A percentile compares a stretch with the other conserved stretches of the same genome.
Conservation (phyloP, 2,329 filamentous ascomycete genomes). For the Aspergillus hortae region DNA sequence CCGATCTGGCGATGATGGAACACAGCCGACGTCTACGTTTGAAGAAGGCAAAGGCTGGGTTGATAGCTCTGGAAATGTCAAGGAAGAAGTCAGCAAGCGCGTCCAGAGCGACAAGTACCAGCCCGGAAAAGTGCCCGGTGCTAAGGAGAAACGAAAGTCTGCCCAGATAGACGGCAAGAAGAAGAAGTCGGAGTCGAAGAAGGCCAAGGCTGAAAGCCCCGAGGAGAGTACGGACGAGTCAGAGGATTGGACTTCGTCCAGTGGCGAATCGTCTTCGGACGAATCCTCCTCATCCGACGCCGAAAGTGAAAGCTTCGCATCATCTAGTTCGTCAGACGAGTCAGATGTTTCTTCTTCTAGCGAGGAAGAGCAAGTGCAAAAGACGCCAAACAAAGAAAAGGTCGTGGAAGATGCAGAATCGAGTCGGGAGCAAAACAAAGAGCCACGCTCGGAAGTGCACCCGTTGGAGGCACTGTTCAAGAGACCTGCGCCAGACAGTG, state of each 20-base stretch:
- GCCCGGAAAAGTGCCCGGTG: slow-evolving; percentile 28
- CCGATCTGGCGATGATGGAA: slow-evolving; percentile 51
- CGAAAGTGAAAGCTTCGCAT: slow-evolving; percentile 20
- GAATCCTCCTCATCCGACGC: slow-evolving; percentile 23
- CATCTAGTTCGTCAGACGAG: slow-evolving; percentile 23
- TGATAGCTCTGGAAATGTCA: slow-evolving; percentile 69
- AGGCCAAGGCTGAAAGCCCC: slow-evolving; percentile 8
- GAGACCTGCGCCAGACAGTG: slow-evolving; percentile 49
- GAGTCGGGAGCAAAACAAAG: slow-evolving; percentile 5
- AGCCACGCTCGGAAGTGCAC: slow-evolving; percentile 55
- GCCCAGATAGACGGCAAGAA: slow-evolving; percentile 10
- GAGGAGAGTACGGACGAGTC: slow-evolving; percentile 18
- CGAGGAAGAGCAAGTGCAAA: slow-evolving; percentile 18
- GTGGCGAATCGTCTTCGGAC: slow-evolving; percentile 28
- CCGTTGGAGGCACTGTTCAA: slow-evolving; percentile 94
- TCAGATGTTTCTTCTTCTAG: slow-evolving; percentile 22
- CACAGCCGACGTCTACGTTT: slow-evolving; percentile 59
- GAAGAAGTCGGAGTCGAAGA: slow-evolving; percentile 6
- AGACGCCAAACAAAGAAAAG: not conserved
- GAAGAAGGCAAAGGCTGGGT: slow-evolving; percentile 88
- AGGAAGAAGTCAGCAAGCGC: slow-evolving; percentile 42
- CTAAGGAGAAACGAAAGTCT: slow-evolving; percentile 26
- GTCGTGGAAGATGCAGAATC: not conserved
- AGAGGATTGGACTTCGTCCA: slow-evolving; percentile 36
- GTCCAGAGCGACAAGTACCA: slow-evolving; percentile 26